phyloP scores from a whole-genome alignment of 192 early-diverging fungal genomes.

The Backusella mclennaniae region DNA sequence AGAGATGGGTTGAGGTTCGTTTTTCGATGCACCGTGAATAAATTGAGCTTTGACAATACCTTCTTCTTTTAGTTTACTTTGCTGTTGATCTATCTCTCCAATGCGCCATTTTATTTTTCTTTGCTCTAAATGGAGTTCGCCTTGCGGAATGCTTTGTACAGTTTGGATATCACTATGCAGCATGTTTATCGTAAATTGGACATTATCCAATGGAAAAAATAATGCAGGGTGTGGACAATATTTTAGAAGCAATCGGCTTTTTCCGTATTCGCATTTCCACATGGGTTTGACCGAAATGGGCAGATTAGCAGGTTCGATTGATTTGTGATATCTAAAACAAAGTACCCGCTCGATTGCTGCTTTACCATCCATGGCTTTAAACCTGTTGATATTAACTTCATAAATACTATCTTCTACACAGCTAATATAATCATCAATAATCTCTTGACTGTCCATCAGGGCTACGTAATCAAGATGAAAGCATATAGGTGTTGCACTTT shows the following conservation, averaged over 20 bases:
- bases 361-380: background rate
- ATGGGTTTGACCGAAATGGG: background rate
- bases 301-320: background rate
- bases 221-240: background rate
- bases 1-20: background rate
- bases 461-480: background rate
- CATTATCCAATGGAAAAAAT: background rate
- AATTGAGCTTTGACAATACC: background rate
- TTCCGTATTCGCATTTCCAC: background rate
- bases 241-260: background rate
- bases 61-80: background rate
- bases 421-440: background rate
- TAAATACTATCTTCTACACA: background rate
- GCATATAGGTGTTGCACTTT: background rate
- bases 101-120: background rate
- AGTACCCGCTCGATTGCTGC: background rate
- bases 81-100: background rate
- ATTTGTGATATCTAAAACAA: background rate
- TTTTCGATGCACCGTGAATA: background rate
- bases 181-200: background rate
- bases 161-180: background rate
- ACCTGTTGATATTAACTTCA: background rate
- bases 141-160: background rate
- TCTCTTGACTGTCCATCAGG: background rate
- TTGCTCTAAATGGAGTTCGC: background rate